These are phyloP conservation scores for Capsicum chinense DNA, from an alignment of 257 asterid species.

Conservation along the genomic window DNA sequence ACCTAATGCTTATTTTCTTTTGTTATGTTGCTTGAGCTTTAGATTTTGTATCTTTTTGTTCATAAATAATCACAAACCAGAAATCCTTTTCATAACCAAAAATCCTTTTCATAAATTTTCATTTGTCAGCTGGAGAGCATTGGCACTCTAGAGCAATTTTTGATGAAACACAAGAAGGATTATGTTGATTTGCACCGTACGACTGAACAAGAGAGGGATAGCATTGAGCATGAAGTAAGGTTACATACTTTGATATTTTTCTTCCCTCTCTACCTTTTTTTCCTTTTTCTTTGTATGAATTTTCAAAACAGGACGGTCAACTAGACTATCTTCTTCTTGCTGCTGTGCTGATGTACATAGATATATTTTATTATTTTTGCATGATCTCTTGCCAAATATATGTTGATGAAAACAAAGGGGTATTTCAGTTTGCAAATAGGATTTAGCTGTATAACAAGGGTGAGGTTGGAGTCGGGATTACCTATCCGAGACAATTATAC, in stretches of 20 bases:
- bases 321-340: constrained; percentile 5
- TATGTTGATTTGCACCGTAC: constrained; percentile 86
- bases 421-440: constrained; percentile 4
- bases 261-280: background rate
- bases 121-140: constrained; percentile 73
- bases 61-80: background rate
- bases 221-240: constrained; percentile 93
- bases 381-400: background rate
- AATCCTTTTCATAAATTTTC: constrained; percentile 21
- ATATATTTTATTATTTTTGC: background rate
- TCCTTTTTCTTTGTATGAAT: background rate
- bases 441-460: background rate
- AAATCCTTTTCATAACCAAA: background rate
- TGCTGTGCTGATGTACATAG: background rate
- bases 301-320: background rate
- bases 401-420: background rate
- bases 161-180: constrained; percentile 90
- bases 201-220: constrained; percentile 88
- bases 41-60: background rate
- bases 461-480: background rate
- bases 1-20: background rate
- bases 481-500: background rate
- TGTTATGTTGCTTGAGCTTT: constrained; percentile 8
- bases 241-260: background rate
- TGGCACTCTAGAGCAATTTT: constrained; percentile 74